Conservation (phyloP, 192 early-diverging fungal species). For the Backusella morwellensis region DNA sequence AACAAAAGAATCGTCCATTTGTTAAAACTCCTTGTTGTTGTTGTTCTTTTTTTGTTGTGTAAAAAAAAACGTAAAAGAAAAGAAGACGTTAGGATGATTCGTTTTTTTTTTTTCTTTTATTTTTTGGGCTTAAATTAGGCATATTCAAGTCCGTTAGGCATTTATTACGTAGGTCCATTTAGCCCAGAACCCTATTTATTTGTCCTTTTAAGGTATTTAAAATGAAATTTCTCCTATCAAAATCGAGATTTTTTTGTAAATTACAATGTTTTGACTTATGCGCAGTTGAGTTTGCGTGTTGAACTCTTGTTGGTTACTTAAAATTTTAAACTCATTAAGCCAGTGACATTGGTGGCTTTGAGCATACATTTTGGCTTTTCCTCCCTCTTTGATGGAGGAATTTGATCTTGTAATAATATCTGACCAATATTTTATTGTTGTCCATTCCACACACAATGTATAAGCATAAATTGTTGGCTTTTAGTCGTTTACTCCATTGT, state of each 20-base stretch:
- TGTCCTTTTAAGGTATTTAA: neutral
- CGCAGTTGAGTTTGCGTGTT: neutral
- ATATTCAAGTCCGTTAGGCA: neutral
- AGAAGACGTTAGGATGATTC: neutral
- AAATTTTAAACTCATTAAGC: neutral
- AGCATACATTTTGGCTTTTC: neutral
- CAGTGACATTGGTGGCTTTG: neutral
- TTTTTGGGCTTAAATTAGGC: neutral
- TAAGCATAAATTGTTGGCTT: neutral
- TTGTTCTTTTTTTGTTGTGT: neutral
- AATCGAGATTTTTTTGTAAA: neutral
- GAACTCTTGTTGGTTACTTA: neutral
- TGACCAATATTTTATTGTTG: neutral
- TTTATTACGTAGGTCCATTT: neutral
- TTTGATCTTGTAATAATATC: neutral
- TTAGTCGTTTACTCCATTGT: neutral
- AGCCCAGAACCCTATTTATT: neutral
- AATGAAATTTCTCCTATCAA: conserved; percentile 1
- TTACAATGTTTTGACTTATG: neutral
- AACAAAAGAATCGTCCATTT: conserved; percentile 22
- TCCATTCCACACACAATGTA: neutral
- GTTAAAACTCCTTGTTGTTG: neutral
- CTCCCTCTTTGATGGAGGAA: neutral
- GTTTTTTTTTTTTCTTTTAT: neutral
- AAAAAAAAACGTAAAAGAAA: neutral